phyloP scores from a whole-genome alignment of 2,329 filamentous ascomycete species.

The Peltaster fructicola region DNA sequence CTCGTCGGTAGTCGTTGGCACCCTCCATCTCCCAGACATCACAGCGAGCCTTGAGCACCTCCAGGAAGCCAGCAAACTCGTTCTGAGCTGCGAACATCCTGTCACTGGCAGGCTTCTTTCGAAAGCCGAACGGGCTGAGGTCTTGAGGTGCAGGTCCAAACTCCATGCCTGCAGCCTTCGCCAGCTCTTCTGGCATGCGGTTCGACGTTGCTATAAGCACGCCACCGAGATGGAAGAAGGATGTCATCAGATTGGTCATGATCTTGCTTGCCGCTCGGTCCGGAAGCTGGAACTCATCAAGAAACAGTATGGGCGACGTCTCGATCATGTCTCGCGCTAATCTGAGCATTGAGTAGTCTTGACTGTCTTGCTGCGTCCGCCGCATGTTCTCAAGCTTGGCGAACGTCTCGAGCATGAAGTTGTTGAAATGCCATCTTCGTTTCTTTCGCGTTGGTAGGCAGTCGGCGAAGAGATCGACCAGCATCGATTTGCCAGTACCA shows the following conservation, averaged over 20 bases:
- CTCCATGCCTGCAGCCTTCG: slow-evolving; percentile 54
- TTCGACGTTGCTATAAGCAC: slow-evolving; percentile 69
- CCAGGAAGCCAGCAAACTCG: slow-evolving; percentile 60
- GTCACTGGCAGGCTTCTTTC: slow-evolving; percentile 22
- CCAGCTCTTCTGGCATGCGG: slow-evolving; percentile 65
- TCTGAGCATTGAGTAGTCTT: slow-evolving; percentile 52
- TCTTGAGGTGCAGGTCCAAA: slow-evolving; percentile 38
- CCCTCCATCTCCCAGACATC: slow-evolving; percentile 77
- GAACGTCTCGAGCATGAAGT: slow-evolving; percentile 66
- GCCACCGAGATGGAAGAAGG: slow-evolving; percentile 67
- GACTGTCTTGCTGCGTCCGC: slow-evolving; percentile 20
- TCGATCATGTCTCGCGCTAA: slow-evolving; percentile 61
- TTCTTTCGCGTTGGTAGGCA: slow-evolving; percentile 58
- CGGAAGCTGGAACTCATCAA: slow-evolving; percentile 72
- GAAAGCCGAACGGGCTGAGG: slow-evolving; percentile 24
- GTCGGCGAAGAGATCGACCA: slow-evolving; percentile 67
- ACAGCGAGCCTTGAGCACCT: slow-evolving; percentile 58
- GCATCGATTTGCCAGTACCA: slow-evolving; percentile 69
- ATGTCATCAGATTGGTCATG: slow-evolving; percentile 58
- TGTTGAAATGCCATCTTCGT: slow-evolving; percentile 66
- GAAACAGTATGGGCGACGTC: slow-evolving; percentile 56
- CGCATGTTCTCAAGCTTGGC: slow-evolving; percentile 53
- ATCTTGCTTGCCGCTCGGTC: slow-evolving; percentile 65
- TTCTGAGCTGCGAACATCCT: slow-evolving; percentile 43
- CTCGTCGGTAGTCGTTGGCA: slow-evolving; percentile 48